These are phyloP conservation scores for Psidium guajava DNA, from an alignment of 345 rosid species.

Conservation along the genomic window DNA sequence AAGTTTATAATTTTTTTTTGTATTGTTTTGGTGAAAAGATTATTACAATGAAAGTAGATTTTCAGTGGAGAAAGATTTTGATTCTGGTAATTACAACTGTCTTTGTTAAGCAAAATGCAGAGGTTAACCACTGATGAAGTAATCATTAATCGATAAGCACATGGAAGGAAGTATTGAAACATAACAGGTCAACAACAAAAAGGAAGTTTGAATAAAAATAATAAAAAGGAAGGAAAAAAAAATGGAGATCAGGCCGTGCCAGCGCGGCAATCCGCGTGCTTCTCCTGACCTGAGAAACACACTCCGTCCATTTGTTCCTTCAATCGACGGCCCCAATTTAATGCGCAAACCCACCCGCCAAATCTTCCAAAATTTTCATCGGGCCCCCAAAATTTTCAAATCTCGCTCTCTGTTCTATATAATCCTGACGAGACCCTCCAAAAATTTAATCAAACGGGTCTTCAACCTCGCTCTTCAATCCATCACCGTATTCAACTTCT, in stretches of 20 bases:
- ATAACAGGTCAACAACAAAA: neutral
- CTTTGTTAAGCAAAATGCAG: neutral
- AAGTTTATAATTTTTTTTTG: too few species aligned
- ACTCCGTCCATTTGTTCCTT: neutral
- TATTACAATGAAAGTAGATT: neutral
- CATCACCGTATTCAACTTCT: neutral
- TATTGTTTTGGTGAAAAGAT: neutral
- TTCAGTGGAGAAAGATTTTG: neutral
- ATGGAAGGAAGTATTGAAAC: neutral
- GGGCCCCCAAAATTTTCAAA: neutral
- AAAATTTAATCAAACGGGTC: neutral
- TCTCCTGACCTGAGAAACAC: neutral
- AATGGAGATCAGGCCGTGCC: neutral
- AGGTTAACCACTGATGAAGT: neutral
- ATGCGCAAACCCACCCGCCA: neutral
- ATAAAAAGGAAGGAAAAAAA: too few species aligned
- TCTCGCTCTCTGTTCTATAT: neutral
- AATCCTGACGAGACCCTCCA: neutral
- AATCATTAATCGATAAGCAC: neutral
- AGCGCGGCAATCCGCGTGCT: neutral
- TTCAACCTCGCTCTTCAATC: neutral
- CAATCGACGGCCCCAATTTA: neutral
- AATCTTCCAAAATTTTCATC: neutral
- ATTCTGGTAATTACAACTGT: neutral
- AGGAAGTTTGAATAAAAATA: too few species aligned